phyloP scores from a whole-genome alignment of 2,329 filamentous ascomycete genomes.

The Emergomyces africanus region DNA sequence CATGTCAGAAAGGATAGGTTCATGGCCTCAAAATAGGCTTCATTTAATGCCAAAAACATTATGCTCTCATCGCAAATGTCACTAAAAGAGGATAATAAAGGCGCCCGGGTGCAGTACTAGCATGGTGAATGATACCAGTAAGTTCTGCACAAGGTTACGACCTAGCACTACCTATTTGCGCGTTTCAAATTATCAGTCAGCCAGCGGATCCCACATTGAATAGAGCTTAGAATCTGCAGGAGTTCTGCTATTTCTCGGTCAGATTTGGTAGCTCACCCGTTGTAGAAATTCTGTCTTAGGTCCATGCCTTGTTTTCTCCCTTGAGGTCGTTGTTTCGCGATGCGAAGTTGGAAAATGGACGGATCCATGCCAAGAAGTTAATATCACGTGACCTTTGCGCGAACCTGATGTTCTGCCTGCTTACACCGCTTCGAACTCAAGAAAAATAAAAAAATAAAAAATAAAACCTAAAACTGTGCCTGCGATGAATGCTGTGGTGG shows the following conservation, averaged over 20 bases:
- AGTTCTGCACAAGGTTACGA: not conserved
- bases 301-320: not conserved
- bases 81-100: not conserved
- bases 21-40: not conserved
- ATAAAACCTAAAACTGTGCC: not conserved
- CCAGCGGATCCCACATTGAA: not conserved
- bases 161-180: not conserved
- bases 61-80: not conserved
- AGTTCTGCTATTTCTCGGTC: not conserved
- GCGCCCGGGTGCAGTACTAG: not conserved
- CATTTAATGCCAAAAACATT: not conserved
- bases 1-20: not conserved
- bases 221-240: not conserved
- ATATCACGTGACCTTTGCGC: too few species aligned
- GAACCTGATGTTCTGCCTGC: not conserved
- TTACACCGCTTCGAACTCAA: not conserved
- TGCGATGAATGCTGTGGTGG: not conserved
- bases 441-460: slow-evolving; percentile 1
- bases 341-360: not conserved
- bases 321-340: not conserved
- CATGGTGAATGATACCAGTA: not conserved
- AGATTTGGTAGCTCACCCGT: not conserved
- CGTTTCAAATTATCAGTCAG: not conserved
- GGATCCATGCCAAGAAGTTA: too few species aligned
- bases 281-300: not conserved